Evolutionary conservation across 176 grass and related monocot genomes (phyloP).

Genomic region (Phoenix dactylifera): DNA sequence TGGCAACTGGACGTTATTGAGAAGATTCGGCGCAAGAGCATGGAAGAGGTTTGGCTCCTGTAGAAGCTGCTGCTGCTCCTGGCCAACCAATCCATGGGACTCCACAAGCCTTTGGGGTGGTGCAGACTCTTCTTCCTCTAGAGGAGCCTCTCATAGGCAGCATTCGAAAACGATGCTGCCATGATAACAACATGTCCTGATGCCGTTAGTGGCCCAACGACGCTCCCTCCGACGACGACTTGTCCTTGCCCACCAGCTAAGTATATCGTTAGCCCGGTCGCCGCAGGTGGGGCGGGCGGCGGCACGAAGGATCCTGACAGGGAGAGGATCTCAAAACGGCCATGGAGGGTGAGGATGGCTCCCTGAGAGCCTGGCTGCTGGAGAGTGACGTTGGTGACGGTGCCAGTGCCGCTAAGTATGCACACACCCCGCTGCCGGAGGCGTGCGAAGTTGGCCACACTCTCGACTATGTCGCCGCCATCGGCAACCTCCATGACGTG

Average conservation of each 20-base stretch:
- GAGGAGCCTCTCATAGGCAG: background rate
- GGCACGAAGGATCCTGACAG: slow-evolving; percentile 5
- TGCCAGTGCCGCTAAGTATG: slow-evolving; percentile 1
- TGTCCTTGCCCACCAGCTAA: background rate
- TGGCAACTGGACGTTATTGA: background rate
- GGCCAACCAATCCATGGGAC: background rate
- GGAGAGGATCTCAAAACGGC: slow-evolving; percentile 4
- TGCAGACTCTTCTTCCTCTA: background rate
- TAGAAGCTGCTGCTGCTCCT: background rate
- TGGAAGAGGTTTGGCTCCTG: background rate
- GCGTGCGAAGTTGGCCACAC: slow-evolving; percentile 1
- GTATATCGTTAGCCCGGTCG: background rate
- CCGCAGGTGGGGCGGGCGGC: slow-evolving; percentile 1
- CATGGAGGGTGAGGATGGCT: background rate
- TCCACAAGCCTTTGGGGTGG: background rate
- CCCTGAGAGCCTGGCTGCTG: background rate
- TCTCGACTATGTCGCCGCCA: slow-evolving; percentile 1
- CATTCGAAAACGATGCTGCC: slow-evolving; percentile 5
- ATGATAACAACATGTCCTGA: slow-evolving; percentile 1
- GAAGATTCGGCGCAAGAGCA: background rate
- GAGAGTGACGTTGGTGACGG: slow-evolving; percentile 5
- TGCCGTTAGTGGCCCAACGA: background rate
- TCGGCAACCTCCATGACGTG: slow-evolving; percentile 4
- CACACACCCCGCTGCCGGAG: slow-evolving; percentile 2
- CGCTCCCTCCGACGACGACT: background rate